phyloP scores from a whole-genome alignment of 257 asterid genomes.

The Echites panduratus region DNA sequence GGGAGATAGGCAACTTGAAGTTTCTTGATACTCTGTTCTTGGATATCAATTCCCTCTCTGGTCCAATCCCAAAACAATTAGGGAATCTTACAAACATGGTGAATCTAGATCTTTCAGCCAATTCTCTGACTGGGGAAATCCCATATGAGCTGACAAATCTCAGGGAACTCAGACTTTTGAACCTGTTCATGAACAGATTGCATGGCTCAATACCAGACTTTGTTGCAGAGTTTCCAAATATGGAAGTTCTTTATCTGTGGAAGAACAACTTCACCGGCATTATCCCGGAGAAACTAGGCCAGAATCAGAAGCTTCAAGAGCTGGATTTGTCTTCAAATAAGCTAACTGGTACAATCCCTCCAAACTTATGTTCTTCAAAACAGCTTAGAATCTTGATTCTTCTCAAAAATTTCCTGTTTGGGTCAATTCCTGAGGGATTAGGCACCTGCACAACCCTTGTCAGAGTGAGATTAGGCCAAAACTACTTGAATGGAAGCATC shows the following conservation, averaged over 20 bases:
- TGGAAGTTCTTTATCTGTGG: slow-evolving; percentile 77
- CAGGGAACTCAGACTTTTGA: slow-evolving; percentile 48
- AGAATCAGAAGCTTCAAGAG: slow-evolving; percentile 45
- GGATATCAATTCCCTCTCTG: slow-evolving; percentile 57
- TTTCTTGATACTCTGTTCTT: slow-evolving; percentile 60
- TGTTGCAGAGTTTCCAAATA: slow-evolving; percentile 53
- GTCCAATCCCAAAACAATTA: slow-evolving; percentile 61
- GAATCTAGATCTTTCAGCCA: slow-evolving; percentile 78
- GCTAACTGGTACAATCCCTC: slow-evolving; percentile 86
- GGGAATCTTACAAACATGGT: slow-evolving; percentile 69
- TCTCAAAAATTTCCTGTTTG: slow-evolving; percentile 64
- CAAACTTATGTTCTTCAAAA: slow-evolving; percentile 47
- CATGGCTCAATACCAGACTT: slow-evolving; percentile 85
- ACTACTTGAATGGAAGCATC: slow-evolving; percentile 76
- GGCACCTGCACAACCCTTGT: slow-evolving; percentile 70
- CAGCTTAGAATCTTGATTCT: slow-evolving; percentile 63
- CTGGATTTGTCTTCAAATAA: slow-evolving; percentile 87
- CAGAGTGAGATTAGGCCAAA: slow-evolving; percentile 81
- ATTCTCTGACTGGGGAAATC: slow-evolving; percentile 72
- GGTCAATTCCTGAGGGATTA: slow-evolving; percentile 62
- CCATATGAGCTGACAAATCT: slow-evolving; percentile 64
- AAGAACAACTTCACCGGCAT: slow-evolving; percentile 89
- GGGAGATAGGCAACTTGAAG: slow-evolving; percentile 60
- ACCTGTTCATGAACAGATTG: slow-evolving; percentile 69
- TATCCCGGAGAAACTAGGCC: slow-evolving; percentile 66